Conservation (phyloP, 2,329 filamentous ascomycete species). For the Fusarium sp. region DNA sequence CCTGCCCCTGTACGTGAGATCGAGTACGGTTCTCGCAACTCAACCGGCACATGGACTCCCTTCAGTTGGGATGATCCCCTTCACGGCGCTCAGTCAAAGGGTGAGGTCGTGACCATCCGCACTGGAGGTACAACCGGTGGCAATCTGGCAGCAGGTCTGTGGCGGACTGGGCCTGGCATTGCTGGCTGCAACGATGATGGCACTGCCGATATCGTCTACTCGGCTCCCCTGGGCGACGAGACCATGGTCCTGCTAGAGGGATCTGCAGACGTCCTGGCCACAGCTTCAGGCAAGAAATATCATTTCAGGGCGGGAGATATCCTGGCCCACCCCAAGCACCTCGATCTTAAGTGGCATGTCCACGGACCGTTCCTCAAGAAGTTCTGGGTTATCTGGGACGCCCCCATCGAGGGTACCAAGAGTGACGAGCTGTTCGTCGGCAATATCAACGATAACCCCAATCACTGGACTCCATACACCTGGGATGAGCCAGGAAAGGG, state of each 20-base stretch:
- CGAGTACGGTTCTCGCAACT: not conserved
- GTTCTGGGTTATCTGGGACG: conserved; percentile 1
- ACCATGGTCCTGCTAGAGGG: not conserved
- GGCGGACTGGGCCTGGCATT: not conserved
- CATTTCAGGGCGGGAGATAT: conserved; percentile 1
- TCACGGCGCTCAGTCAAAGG: not conserved
- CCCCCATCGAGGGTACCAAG: not conserved
- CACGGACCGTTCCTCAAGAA: not conserved
- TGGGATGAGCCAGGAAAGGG: not conserved
- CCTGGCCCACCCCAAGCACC: not conserved
- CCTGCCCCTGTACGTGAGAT: not conserved
- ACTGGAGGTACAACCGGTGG: not conserved
- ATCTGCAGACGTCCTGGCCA: not conserved
- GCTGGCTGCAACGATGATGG: not conserved
- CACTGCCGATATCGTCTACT: not conserved
- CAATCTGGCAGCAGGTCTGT: not conserved
- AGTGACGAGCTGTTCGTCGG: not conserved
- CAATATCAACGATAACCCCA: not conserved
- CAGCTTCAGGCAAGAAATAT: not conserved
- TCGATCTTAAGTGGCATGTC: conserved; percentile 1
- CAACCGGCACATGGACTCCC: not conserved
- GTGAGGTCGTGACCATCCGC: not conserved
- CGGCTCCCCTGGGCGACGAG: not conserved
- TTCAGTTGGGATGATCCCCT: not conserved
- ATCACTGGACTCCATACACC: not conserved